Evolutionary conservation across 257 asterid genomes (phyloP), one percentile per base, ranked within the genome.

Genomic region (Jacaranda copaia): DNA sequence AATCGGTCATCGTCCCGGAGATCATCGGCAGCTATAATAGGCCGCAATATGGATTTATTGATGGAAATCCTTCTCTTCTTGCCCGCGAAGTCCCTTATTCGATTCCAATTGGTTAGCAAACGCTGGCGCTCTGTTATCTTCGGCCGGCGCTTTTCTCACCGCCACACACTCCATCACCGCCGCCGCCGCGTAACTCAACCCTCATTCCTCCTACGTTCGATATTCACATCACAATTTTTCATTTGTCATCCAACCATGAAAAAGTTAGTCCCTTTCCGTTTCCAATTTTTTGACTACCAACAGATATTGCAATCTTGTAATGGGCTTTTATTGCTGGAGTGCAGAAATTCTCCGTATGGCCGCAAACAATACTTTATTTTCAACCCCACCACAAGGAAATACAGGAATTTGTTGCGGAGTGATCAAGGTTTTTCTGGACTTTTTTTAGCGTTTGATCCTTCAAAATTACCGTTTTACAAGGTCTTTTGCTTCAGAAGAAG

Each of bases 1-100:
- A 46, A 69, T 46, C 45, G 52, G 25, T n/a, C 70, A 3, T 3
- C 25, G 5, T 51, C 59, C 60, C 61, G 45, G 0, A 13, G 49
- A 32, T 79, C 83, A 32, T 79, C 83, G 51, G 76, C 71, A 1
- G 75, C 15, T 12, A 13, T 35, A 12, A 40, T 79, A 58, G 56
- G 49, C 42, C 58, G 67, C 51, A 57, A 63, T 20, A 67, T 36
- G 3, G 76, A 77, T 20, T 45, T 77, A 12, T 32, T 69, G 46
- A 36, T 5, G 0, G 13, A 32, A 32, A 69, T 77, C 32, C 53
- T 77, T 9, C 53, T 46, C 45, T n/a, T 45, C 25, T 14, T 77
- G 7, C 81, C 81, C 3, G 62, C 48, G 58, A 77, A 43, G 46
- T 15, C 63, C 16, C 62, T 77, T 3, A 0, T 68, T 51, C 25